Percentiles rank a stretch among this genome's conserved stretches.
Evolutionary conservation across 2,329 filamentous ascomycete genomes (phyloP).

Genomic region (Orbilia ellipsospora): DNA sequence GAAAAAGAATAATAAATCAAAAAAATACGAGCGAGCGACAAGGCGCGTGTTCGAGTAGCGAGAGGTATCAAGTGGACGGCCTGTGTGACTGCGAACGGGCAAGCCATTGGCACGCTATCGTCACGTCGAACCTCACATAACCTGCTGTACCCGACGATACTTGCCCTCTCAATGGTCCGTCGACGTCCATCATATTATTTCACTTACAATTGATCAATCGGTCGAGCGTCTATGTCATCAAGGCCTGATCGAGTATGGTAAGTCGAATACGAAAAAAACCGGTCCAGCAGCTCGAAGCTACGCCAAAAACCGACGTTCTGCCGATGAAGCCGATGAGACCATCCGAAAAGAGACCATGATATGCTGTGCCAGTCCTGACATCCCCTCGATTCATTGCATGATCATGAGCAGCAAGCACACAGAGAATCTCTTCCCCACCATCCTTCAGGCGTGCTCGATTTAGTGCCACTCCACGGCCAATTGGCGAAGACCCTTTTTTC

Average conservation of each 20-base stretch:
- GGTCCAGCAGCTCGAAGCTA: neutral
- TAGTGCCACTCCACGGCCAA: constrained; percentile 35
- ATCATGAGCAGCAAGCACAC: constrained; percentile 9
- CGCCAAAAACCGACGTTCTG: constrained; percentile 5
- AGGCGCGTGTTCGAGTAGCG: constrained; percentile 45
- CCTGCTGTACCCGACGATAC: neutral
- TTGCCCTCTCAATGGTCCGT: too few species aligned
- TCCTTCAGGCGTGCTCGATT: constrained; percentile 27
- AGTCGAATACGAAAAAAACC: constrained; percentile 2
- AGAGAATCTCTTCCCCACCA: constrained; percentile 25
- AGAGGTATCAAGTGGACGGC: constrained; percentile 41
- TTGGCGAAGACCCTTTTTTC: constrained; percentile 36
- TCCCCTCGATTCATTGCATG: constrained; percentile 46
- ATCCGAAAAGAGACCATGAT: constrained; percentile 26
- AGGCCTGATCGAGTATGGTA: too few species aligned
- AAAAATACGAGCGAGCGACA: constrained; percentile 23
- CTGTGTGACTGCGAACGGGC: constrained; percentile 28
- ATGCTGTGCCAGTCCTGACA: constrained; percentile 8
- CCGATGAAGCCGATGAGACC: constrained; percentile 28
- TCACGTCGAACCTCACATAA: constrained; percentile 22
- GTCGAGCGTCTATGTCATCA: too few species aligned
- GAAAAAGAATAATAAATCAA: neutral
- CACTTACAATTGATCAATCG: too few species aligned
- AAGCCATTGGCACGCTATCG: constrained; percentile 46
- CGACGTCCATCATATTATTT: too few species aligned